Base-by-base conservation (phyloP, 257 asterid genomes). In the Solanum pennellii region DNA sequence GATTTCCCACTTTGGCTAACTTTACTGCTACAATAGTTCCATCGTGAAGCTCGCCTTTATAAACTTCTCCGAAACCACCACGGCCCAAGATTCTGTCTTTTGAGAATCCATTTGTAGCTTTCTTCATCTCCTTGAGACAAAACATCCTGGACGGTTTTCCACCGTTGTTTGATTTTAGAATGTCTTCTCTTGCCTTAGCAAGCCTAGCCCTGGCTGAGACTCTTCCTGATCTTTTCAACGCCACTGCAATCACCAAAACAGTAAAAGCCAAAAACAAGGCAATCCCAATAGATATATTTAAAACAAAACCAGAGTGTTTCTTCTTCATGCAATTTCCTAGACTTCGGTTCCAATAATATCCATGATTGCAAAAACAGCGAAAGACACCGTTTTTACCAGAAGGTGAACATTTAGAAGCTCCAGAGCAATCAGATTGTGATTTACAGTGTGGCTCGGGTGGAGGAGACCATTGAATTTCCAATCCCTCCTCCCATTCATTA, bases 1-100 rank as follows among this genome's bases (percentile, higher is more conserved):
- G 5, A 84, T 92, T 85, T 18, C 92, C 92, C 42, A 90, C 88
- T 88, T 89, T 90, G 4, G 92, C 92, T 12, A 90, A 83, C 87
- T 90, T 92, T 83, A 90, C 88, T 25, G 92, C 91, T 79, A 89
- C 92, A 33, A 77, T 39, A 0, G 86, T 89, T 37, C 93, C 91
- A 76, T 89, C 91, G 0, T 72, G 71, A 73, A 92, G 90, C 29
- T 85, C 79, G 6, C 92, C 94, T 69, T 84, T 90, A 39, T 92
- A 92, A 23, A 92, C 94, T 86, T 90, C 92, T 86, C 92, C 92
- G 44, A 79, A 92, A 27, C 94, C 94, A 56, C 94, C 94, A 39
- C 18, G 90, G 3, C 94, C 92, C 73, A 92, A 18, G 80, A 92
- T 56, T 88, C 88, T 89, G 83, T 88, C 83, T 82, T 85, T 85